phyloP scores from a whole-genome alignment of 192 early-diverging fungal genomes.

The Backusella macrospora region DNA sequence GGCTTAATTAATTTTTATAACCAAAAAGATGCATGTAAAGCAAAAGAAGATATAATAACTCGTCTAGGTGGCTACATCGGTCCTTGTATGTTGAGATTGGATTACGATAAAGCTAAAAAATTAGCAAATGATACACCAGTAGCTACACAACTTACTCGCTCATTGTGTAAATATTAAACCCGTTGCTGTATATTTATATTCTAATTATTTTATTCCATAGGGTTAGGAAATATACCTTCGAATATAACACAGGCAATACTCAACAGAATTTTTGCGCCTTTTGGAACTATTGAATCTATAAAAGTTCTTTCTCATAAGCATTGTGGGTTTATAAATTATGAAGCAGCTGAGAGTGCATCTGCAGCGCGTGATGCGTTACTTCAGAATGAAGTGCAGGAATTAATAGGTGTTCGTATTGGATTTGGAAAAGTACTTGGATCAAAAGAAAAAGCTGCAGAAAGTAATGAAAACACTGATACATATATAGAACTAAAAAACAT shows the following conservation, averaged over 20 bases:
- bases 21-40: slow-evolving; percentile 84
- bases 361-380: slow-evolving; percentile 83
- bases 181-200: background rate
- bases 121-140: background rate
- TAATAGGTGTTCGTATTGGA: slow-evolving; percentile 78
- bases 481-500: background rate
- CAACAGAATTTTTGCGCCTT: slow-evolving; percentile 73
- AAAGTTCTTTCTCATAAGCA: slow-evolving; percentile 93
- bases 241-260: slow-evolving; percentile 69
- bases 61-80: slow-evolving; percentile 75
- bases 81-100: slow-evolving; percentile 72
- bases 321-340: slow-evolving; percentile 97
- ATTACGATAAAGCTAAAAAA: slow-evolving; percentile 76
- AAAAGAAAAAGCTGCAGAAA: background rate
- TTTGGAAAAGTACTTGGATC: slow-evolving; percentile 84
- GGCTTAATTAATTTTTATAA: slow-evolving; percentile 90
- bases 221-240: slow-evolving; percentile 93
- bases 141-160: slow-evolving; percentile 60
- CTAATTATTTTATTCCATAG: slow-evolving; percentile 45
- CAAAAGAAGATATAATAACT: slow-evolving; percentile 80
- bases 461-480: background rate
- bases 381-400: slow-evolving; percentile 71
- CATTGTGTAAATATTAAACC: slow-evolving; percentile 59
- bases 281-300: slow-evolving; percentile 87
- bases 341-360: slow-evolving; percentile 85